These are phyloP conservation scores for Aspergillus pseudoterreus DNA, from an alignment of 2,329 filamentous ascomycete species.

Conservation along the genomic window DNA sequence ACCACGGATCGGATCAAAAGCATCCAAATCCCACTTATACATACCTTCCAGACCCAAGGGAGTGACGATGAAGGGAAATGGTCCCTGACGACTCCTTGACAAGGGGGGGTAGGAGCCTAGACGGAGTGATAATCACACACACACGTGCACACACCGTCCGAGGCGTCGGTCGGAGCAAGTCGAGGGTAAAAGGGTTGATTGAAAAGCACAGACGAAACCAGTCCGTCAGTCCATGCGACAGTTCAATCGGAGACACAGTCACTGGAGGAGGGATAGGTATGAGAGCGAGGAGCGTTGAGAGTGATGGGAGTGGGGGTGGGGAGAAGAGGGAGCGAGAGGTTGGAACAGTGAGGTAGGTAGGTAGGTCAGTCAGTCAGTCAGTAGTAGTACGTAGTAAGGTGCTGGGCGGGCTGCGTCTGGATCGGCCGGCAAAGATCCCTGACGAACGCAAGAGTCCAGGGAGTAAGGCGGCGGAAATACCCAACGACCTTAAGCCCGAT, in stretches of 20 bases:
- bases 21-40: slow-evolving; percentile 7
- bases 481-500: slow-evolving; percentile 17
- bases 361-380: neutral
- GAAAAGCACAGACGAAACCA: slow-evolving; percentile 15
- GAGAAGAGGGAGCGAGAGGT: neutral
- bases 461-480: slow-evolving; percentile 15
- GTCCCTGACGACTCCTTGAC: neutral
- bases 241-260: slow-evolving; percentile 1
- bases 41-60: slow-evolving; percentile 31
- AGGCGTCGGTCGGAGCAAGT: slow-evolving; percentile 11
- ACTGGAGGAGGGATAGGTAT: neutral
- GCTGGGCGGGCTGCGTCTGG: slow-evolving; percentile 21
- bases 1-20: neutral
- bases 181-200: slow-evolving; percentile 13
- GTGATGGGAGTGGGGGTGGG: slow-evolving; percentile 9
- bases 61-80: slow-evolving; percentile 25
- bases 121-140: neutral
- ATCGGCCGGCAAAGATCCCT: slow-evolving; percentile 23
- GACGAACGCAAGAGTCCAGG: slow-evolving; percentile 9
- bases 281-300: neutral
- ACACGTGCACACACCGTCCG: slow-evolving; percentile 2
- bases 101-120: neutral
- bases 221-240: slow-evolving; percentile 12
- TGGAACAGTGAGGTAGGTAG: slow-evolving; percentile 1
- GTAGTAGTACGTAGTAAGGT: slow-evolving; percentile 13